Conservation (phyloP, 2,329 filamentous ascomycete genomes). For the Aspergillus sp. region DNA sequence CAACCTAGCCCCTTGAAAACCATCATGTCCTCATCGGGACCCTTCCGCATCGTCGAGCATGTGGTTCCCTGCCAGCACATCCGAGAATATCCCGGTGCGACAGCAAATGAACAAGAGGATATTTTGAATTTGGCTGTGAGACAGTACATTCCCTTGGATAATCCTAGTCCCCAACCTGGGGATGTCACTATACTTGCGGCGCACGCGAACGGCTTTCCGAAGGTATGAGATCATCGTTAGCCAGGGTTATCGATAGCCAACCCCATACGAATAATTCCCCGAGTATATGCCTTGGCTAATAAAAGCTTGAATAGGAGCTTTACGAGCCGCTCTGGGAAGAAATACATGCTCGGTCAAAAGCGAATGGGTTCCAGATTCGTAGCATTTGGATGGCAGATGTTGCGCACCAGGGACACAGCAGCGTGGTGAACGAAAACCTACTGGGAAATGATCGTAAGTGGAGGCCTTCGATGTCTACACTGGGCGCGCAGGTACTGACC, state of each 20-base stretch:
- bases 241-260: background rate
- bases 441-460: conserved; percentile 80
- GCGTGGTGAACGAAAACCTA: conserved; percentile 70
- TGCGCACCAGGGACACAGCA: conserved; percentile 79
- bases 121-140: conserved; percentile 74
- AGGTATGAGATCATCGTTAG: conserved; percentile 52
- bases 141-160: conserved; percentile 79
- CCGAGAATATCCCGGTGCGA: conserved; percentile 75
- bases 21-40: conserved; percentile 50
- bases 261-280: background rate
- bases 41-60: conserved; percentile 68
- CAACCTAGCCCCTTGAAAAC: background rate
- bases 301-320: conserved; percentile 62
- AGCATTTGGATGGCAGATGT: conserved; percentile 88
- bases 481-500: conserved; percentile 17
- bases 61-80: conserved; percentile 73
- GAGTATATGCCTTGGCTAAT: conserved; percentile 8
- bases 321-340: conserved; percentile 94
- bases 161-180: conserved; percentile 65
- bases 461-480: background rate
- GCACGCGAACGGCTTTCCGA: conserved; percentile 91
- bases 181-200: conserved; percentile 83
- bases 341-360: conserved; percentile 59
- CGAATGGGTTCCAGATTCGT: conserved; percentile 67
- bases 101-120: conserved; percentile 71